Percentiles rank a stretch among this genome's conserved stretches.
Evolutionary conservation across 2,329 filamentous ascomycete species (phyloP).

Genomic region (Penicillium sp.): DNA sequence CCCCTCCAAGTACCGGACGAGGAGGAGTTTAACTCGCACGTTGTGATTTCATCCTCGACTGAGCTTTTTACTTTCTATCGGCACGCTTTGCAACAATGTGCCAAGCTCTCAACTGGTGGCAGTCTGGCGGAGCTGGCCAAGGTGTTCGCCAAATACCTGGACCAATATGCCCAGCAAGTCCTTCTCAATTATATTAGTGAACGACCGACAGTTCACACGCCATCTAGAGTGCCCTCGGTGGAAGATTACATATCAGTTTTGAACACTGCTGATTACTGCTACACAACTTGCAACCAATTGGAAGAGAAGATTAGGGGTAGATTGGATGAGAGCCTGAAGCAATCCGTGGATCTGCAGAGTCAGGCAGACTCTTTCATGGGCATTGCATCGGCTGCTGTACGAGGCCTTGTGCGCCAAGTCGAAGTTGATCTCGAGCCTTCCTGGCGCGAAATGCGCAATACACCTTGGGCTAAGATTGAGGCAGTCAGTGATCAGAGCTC

Average conservation of each 20-base stretch:
- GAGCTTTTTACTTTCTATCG: conserved; percentile 98
- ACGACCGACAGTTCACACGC: conserved; percentile 53
- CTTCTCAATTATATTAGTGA: conserved; percentile 70
- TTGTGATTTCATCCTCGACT: conserved; percentile 89
- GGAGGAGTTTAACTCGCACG: conserved; percentile 87
- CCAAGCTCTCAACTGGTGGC: conserved; percentile 89
- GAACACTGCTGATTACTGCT: conserved; percentile 97
- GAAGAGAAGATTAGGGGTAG: conserved; percentile 92
- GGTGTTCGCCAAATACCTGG: conserved; percentile 86
- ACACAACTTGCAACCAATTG: conserved; percentile 84
- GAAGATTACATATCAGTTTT: conserved; percentile 82
- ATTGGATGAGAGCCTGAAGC: conserved; percentile 74
- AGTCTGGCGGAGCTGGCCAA: conserved; percentile 79
- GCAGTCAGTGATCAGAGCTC: conserved; percentile 89
- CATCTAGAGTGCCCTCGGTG: conserved; percentile 52
- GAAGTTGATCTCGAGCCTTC: conserved; percentile 78
- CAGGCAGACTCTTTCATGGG: conserved; percentile 95
- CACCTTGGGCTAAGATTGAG: conserved; percentile 91
- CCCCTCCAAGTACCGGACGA: conserved; percentile 79
- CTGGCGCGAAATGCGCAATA: conserved; percentile 97
- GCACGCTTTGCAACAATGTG: conserved; percentile 86
- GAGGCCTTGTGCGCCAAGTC: conserved; percentile 78
- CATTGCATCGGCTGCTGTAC: conserved; percentile 82
- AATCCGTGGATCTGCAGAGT: conserved; percentile 81
- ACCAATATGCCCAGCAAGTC: conserved; percentile 93